Evolutionary conservation across 225 moss, liverwort and hornwort species (phyloP).

Genomic region (Pseudoscleropodium purum): DNA sequence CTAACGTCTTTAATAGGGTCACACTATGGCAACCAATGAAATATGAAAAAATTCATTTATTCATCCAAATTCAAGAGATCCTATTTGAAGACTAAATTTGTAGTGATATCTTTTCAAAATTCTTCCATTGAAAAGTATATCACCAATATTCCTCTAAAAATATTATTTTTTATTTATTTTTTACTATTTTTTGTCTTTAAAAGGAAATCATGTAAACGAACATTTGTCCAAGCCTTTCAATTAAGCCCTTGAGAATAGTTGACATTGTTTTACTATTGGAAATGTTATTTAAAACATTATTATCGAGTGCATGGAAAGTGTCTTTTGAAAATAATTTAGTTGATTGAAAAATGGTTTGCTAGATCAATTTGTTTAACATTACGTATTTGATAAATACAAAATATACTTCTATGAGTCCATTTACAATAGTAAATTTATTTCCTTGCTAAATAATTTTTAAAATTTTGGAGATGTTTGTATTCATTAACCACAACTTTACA

Average conservation of each 20-base stretch:
- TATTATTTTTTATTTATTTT: neutral
- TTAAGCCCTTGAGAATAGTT: neutral
- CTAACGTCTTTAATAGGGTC: neutral
- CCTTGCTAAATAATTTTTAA: neutral
- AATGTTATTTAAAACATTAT: neutral
- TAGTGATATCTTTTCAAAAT: neutral
- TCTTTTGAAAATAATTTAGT: neutral
- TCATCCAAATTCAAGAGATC: neutral
- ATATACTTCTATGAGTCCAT: neutral
- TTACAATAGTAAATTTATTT: neutral
- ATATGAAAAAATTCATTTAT: neutral
- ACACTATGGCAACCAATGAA: neutral
- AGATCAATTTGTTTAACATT: neutral
- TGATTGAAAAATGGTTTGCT: neutral
- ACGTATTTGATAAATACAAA: neutral
- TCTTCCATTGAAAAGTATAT: neutral
- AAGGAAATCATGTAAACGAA: neutral
- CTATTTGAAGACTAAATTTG: neutral
- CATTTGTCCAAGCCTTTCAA: neutral
- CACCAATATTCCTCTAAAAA: neutral
- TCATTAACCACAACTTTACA: too few species aligned
- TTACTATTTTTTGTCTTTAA: neutral
- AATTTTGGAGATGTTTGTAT: neutral
- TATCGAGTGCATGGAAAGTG: accelerated
- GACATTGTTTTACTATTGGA: neutral